These are phyloP conservation scores for Akanthomyces uredinophilus DNA, from an alignment of 2,329 filamentous ascomycete species.

Conservation along the genomic window DNA sequence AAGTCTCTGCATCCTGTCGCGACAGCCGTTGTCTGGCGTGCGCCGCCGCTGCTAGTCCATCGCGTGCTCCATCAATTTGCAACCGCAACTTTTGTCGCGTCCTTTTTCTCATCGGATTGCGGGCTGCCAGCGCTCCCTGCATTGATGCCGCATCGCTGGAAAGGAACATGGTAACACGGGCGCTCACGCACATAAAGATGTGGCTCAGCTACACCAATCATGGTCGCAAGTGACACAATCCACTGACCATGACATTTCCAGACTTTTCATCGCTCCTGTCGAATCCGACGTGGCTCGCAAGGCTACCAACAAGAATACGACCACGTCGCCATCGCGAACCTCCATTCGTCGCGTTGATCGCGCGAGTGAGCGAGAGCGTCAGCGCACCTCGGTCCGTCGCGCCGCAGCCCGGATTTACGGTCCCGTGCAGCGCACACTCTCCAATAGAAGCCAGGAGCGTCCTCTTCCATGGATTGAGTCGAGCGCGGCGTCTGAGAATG, in stretches of 20 bases:
- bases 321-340: conserved; percentile 31
- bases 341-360: conserved; percentile 36
- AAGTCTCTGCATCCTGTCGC: conserved; percentile 28
- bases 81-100: neutral
- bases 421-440: conserved; percentile 22
- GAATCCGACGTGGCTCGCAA: conserved; percentile 39
- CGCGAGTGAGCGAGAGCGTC: conserved; percentile 27
- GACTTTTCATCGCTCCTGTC: conserved; percentile 42
- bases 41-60: neutral
- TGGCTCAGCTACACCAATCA: neutral
- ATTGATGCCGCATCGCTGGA: neutral
- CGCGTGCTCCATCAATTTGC: neutral
- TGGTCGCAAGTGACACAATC: neutral
- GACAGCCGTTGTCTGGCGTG: neutral
- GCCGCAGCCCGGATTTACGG: conserved; percentile 26
- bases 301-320: conserved; percentile 25
- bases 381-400: conserved; percentile 19
- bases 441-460: conserved; percentile 17
- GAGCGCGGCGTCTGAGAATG: conserved; percentile 9
- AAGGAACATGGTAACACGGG: neutral
- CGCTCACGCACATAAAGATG: neutral
- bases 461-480: conserved; percentile 22
- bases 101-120: neutral
- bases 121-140: neutral
- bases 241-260: conserved; percentile 20